A percentile compares a stretch with the other conserved stretches of the same genome.
Conservation (phyloP, 768 basidiomycete genomes). For the Symmetrospora coprosmae region DNA sequence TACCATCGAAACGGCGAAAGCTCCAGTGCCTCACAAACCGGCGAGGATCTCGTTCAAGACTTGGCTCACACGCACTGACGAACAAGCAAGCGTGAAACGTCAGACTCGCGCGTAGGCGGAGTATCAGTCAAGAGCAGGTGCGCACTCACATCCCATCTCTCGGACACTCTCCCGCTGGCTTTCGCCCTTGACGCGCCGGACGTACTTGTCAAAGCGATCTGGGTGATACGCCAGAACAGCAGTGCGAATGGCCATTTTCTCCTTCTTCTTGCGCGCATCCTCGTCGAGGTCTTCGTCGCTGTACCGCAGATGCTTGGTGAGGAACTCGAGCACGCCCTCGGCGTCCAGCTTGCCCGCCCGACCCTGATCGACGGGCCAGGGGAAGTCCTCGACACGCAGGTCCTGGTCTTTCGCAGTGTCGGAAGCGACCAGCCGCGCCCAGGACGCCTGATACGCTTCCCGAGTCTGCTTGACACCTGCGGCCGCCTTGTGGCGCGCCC, state of each 20-base stretch:
- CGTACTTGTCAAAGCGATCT: constrained; percentile 30
- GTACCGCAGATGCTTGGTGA: constrained; percentile 14
- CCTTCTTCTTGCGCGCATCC: constrained; percentile 5
- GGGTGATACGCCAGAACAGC: constrained; percentile 33
- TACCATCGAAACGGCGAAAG: too few relatives aligned
- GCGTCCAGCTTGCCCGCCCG: not conserved
- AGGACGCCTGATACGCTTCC: constrained; percentile 20
- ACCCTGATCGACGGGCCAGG: constrained; percentile 27
- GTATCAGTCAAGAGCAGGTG: too few relatives aligned
- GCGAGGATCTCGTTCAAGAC: constrained; percentile 20
- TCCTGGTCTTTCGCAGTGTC: constrained; percentile 3
- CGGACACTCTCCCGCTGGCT: constrained; percentile 25
- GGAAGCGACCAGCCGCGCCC: constrained; percentile 19
- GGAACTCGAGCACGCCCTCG: constrained; percentile 8
- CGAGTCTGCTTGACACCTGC: not conserved
- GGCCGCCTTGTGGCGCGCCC: constrained; percentile 2
- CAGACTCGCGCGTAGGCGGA: not conserved
- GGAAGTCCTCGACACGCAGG: constrained; percentile 29
- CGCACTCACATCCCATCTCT: constrained; percentile 26
- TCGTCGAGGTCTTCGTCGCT: not conserved
- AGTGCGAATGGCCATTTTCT: constrained; percentile 24
- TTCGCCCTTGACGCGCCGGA: constrained; percentile 24
- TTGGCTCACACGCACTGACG: constrained; percentile 15
- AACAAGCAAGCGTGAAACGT: too few relatives aligned
- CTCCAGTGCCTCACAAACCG: constrained; percentile 1